A percentile compares a stretch with the other conserved stretches of the same genome.
Evolutionary conservation across 805 yeast species (phyloP).

Genomic region (Candida ascalaphidarum): DNA sequence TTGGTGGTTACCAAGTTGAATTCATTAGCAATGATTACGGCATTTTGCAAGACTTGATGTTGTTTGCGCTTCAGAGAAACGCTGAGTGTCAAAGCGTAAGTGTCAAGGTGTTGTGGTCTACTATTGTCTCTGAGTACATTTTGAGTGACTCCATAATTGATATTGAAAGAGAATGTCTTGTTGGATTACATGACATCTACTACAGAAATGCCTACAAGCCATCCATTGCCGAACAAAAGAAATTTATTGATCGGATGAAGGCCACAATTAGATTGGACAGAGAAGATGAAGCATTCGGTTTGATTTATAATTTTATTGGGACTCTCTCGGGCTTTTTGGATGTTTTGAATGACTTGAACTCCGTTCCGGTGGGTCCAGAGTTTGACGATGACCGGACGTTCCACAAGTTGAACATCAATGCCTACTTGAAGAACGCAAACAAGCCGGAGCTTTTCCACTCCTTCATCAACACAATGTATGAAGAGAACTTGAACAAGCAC

Average conservation of each 20-base stretch:
- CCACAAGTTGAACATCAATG: slow-evolving; percentile 66
- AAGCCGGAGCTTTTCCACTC: slow-evolving; percentile 74
- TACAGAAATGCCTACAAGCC: slow-evolving; percentile 52
- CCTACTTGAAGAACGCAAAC: slow-evolving; percentile 68
- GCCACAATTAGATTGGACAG: slow-evolving; percentile 44
- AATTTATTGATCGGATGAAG: slow-evolving; percentile 43
- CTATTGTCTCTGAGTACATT: slow-evolving; percentile 58
- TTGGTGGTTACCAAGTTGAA: slow-evolving; percentile 67
- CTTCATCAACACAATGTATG: slow-evolving; percentile 69
- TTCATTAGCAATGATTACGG: slow-evolving; percentile 50
- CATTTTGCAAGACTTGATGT: slow-evolving; percentile 54
- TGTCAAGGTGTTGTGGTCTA: slow-evolving; percentile 61
- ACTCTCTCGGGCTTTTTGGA: slow-evolving; percentile 54
- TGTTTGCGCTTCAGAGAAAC: slow-evolving; percentile 63
- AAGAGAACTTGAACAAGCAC: slow-evolving; percentile 47
- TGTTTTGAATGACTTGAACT: slow-evolving; percentile 55
- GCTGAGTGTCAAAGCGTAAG: slow-evolving; percentile 52
- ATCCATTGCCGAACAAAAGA: slow-evolving; percentile 41
- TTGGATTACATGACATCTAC: slow-evolving; percentile 59
- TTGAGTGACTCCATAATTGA: slow-evolving; percentile 49
- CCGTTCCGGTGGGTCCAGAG: slow-evolving; percentile 74
- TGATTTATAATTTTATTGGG: slow-evolving; percentile 42
- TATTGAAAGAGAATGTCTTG: slow-evolving; percentile 53
- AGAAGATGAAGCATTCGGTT: slow-evolving; percentile 54
- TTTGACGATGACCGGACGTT: slow-evolving; percentile 83